Evolutionary conservation across 1,284 basidiomycete species (phyloP).

Genomic region (Sanghuangporus sanghuang): DNA sequence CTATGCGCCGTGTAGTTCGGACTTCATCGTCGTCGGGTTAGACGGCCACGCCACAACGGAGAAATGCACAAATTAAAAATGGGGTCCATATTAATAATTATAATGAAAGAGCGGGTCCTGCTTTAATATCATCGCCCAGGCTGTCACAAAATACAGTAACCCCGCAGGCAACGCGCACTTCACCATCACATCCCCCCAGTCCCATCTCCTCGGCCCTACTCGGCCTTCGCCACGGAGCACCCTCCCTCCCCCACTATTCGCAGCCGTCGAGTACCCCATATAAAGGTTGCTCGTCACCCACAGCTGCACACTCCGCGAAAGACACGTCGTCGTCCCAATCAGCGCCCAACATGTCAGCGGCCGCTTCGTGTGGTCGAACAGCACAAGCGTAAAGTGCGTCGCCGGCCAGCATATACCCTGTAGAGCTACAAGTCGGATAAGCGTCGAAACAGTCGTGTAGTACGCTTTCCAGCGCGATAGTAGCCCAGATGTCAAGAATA

Average conservation of each 20-base stretch:
- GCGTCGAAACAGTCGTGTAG: slow-evolving; percentile 73
- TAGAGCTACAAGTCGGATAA: slow-evolving; percentile 77
- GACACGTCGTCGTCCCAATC: slow-evolving; percentile 76
- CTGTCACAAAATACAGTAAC: slow-evolving; percentile 71
- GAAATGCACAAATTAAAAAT: no score
- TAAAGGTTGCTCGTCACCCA: slow-evolving; percentile 81
- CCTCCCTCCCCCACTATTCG: slow-evolving; percentile 23
- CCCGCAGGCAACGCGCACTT: slow-evolving; percentile 69
- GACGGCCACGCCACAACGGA: no score
- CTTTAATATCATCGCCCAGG: slow-evolving; percentile 55
- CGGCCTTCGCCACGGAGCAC: slow-evolving; percentile 44
- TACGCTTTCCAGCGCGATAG: slow-evolving; percentile 78
- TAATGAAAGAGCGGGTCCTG: slow-evolving; percentile 31
- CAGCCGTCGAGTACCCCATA: background rate
- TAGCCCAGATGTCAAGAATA: slow-evolving; percentile 74
- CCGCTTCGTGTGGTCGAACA: slow-evolving; percentile 56
- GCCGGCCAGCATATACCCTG: slow-evolving; percentile 89
- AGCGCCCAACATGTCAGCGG: slow-evolving; percentile 77
- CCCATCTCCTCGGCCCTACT: slow-evolving; percentile 48
- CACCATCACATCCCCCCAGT: slow-evolving; percentile 63
- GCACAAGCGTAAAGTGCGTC: slow-evolving; percentile 68
- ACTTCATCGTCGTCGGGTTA: no score
- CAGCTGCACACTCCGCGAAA: slow-evolving; percentile 68
- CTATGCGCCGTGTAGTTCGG: no score
- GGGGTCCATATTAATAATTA: no score